Evolutionary conservation across 225 moss, liverwort and hornwort species (phyloP).

Genomic region (Straminergon stramineum): DNA sequence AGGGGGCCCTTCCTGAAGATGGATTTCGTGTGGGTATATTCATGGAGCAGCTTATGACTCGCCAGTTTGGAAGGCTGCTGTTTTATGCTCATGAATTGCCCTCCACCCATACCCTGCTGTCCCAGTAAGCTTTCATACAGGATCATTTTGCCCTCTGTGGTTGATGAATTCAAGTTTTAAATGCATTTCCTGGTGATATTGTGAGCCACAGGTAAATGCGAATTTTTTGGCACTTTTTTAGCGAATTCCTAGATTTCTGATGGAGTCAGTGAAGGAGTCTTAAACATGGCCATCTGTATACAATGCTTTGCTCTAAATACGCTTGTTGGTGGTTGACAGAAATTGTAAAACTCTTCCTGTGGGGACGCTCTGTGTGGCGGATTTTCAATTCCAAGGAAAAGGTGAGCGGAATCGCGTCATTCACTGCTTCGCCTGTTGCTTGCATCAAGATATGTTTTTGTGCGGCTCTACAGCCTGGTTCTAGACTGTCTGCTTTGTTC

Average conservation of each 20-base stretch:
- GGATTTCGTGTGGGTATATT: conserved; percentile 37
- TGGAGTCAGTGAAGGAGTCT: neutral
- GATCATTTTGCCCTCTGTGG: neutral
- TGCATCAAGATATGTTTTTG: neutral
- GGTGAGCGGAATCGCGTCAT: conserved; percentile 13
- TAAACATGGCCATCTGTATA: neutral
- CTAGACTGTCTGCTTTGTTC: neutral
- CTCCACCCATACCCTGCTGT: conserved; percentile 79
- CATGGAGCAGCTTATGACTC: conserved; percentile 39
- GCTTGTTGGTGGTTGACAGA: conserved; percentile 19
- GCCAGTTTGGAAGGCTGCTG: conserved; percentile 60
- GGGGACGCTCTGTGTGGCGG: conserved; percentile 68
- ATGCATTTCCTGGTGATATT: neutral
- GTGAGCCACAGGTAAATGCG: neutral
- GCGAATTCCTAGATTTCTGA: neutral
- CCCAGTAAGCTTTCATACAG: conserved; percentile 32
- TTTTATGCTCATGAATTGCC: conserved; percentile 56
- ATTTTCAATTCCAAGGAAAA: conserved; percentile 78
- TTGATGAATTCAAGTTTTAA: neutral
- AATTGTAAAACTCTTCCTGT: conserved; percentile 66
- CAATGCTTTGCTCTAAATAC: neutral
- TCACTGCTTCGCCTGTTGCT: neutral
- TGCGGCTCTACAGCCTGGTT: neutral
- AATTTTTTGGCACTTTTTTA: neutral
- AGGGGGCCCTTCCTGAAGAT: conserved; percentile 11